These are phyloP conservation scores for Cytidiella melzeri DNA, from an alignment of 768 basidiomycete species.

Conservation along the genomic window DNA sequence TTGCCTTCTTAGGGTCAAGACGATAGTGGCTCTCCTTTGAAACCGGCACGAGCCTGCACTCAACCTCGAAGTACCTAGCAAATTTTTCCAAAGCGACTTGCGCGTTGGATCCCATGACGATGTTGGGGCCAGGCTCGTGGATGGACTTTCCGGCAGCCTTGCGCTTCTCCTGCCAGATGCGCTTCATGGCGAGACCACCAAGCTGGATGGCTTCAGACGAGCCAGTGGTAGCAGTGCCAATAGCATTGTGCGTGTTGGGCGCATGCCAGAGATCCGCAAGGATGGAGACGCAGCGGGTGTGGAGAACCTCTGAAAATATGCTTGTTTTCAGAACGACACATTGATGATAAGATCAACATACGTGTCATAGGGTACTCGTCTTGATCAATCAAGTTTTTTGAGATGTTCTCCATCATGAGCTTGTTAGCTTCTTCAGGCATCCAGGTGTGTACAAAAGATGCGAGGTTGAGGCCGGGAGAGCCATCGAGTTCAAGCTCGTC, in stretches of 20 bases:
- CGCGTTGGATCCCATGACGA: constrained; percentile 62
- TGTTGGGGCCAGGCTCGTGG: constrained; percentile 60
- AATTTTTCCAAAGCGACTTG: constrained; percentile 70
- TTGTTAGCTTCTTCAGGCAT: constrained; percentile 47
- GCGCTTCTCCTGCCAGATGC: constrained; percentile 62
- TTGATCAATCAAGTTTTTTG: constrained; percentile 64
- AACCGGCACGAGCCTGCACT: constrained; percentile 58
- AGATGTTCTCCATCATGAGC: constrained; percentile 58
- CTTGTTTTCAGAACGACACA: neutral
- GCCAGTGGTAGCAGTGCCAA: constrained; percentile 68
- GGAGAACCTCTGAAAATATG: constrained; percentile 31
- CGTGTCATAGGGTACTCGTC: constrained; percentile 64
- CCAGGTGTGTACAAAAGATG: constrained; percentile 65
- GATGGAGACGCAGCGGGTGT: constrained; percentile 44
- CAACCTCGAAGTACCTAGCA: constrained; percentile 63
- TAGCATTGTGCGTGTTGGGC: constrained; percentile 43
- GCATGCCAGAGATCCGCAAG: constrained; percentile 68
- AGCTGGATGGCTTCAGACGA: constrained; percentile 70
- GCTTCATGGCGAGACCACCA: constrained; percentile 67
- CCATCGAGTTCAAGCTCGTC: constrained; percentile 59
- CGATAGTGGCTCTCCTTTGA: constrained; percentile 67
- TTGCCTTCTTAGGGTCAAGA: constrained; percentile 61
- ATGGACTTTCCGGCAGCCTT: constrained; percentile 61
- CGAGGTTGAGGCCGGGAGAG: constrained; percentile 52
- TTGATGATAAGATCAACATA: constrained; percentile 18